Conservation (phyloP, 768 basidiomycete genomes). For the Mrakia frigida region DNA sequence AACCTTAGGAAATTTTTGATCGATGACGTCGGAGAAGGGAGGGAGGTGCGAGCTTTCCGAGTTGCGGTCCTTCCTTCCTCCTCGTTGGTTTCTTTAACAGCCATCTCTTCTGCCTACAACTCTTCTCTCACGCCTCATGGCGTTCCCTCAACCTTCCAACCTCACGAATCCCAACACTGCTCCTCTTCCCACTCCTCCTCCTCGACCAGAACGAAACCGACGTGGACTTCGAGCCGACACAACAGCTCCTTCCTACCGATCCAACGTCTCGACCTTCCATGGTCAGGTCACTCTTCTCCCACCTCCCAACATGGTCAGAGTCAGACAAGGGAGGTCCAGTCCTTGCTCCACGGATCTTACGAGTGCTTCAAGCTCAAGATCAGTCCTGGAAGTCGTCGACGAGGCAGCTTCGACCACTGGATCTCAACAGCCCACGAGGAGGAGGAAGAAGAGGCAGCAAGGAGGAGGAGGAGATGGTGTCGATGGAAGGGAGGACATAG, state of each 20-base stretch:
- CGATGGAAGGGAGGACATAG: not conserved
- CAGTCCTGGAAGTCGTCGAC: not conserved
- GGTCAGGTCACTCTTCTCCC: slow-evolving; percentile 15
- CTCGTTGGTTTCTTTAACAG: no score
- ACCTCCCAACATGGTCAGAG: slow-evolving; percentile 20
- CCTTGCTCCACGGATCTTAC: not conserved
- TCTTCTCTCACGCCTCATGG: not conserved
- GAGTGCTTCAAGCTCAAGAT: slow-evolving; percentile 8
- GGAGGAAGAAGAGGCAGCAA: not conserved
- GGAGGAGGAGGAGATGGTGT: not conserved
- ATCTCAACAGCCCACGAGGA: not conserved
- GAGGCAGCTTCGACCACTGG: not conserved
- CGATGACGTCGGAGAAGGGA: no score
- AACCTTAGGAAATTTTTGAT: no score
- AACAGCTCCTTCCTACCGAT: not conserved
- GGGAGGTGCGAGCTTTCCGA: no score
- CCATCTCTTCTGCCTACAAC: no score
- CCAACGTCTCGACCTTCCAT: slow-evolving; percentile 7
- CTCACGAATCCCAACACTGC: slow-evolving; percentile 1
- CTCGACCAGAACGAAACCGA: slow-evolving; percentile 8
- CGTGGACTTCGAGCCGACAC: slow-evolving; percentile 15
- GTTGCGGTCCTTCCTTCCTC: no score
- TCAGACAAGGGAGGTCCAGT: not conserved
- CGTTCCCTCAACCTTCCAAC: slow-evolving; percentile 3
- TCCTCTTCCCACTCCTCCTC: not conserved